A percentile compares a stretch with the other conserved stretches of the same genome.
Evolutionary conservation across 2,329 filamentous ascomycete genomes (phyloP).

Genomic region (Phialophora chinensis): DNA sequence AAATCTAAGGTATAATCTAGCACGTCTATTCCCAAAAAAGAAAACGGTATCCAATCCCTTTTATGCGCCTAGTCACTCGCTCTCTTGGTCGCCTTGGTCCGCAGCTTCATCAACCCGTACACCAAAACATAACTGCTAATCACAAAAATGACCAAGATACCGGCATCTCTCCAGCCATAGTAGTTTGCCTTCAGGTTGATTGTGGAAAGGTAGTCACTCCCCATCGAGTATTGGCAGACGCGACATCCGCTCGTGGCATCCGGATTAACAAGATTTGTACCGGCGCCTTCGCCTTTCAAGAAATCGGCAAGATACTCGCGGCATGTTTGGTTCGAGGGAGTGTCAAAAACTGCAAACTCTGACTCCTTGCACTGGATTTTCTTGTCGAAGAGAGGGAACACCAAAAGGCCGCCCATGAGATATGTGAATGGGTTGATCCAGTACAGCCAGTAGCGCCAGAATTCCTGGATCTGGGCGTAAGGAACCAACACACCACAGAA

Average conservation of each 20-base stretch:
- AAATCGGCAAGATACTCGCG: constrained; percentile 61
- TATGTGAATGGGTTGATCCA: constrained; percentile 68
- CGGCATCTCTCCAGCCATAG: constrained; percentile 71
- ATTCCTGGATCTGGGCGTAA: constrained; percentile 65
- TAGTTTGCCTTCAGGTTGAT: constrained; percentile 65
- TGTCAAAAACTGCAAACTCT: constrained; percentile 58
- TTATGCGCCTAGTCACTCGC: constrained; percentile 29
- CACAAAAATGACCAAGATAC: constrained; percentile 63
- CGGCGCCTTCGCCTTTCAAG: constrained; percentile 53
- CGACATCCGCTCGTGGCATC: constrained; percentile 64
- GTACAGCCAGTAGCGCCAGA: constrained; percentile 73
- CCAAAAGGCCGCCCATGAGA: constrained; percentile 62
- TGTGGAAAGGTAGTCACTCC: constrained; percentile 68
- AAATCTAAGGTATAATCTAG: neutral
- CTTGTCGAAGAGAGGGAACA: constrained; percentile 58
- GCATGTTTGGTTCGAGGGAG: constrained; percentile 60
- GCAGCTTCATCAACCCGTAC: constrained; percentile 49
- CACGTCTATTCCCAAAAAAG: neutral
- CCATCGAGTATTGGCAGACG: constrained; percentile 70
- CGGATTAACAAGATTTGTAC: constrained; percentile 56
- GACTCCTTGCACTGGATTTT: constrained; percentile 54
- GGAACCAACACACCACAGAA: constrained; percentile 78
- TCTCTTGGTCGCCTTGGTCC: constrained; percentile 45
- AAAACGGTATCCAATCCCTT: neutral
- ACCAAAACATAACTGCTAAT: constrained; percentile 60